Evolutionary conservation across 306 rosid species (phyloP).

Genomic region (Dryas drummondii): DNA sequence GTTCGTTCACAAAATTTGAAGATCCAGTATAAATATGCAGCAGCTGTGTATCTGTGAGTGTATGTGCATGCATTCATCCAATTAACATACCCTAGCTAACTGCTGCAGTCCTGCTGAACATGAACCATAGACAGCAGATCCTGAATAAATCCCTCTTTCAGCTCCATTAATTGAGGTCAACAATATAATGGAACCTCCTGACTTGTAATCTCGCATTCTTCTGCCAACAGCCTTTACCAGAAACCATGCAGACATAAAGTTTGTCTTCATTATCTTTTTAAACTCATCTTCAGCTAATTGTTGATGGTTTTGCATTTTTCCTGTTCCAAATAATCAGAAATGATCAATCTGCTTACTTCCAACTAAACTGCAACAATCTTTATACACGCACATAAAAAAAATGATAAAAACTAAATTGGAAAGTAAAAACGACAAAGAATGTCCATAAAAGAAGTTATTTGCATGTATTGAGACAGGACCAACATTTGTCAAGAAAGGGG

Average conservation of each 20-base stretch:
- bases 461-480: neutral
- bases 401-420: neutral
- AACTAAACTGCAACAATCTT: neutral
- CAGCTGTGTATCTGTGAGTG: neutral
- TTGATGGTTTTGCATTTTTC: conserved; percentile 56
- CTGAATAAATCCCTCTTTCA: conserved; percentile 73
- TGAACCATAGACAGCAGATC: conserved; percentile 72
- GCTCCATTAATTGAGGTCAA: conserved; percentile 63
- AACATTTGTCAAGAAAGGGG: neutral
- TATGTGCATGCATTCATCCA: neutral
- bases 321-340: conserved; percentile 44
- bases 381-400: conserved; percentile 9
- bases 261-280: conserved; percentile 57
- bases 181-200: conserved; percentile 78
- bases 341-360: conserved; percentile 2
- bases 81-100: conserved; percentile 60
- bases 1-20: too few relatives aligned
- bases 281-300: conserved; percentile 59
- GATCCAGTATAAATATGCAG: neutral
- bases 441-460: neutral
- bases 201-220: conserved; percentile 62
- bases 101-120: conserved; percentile 71
- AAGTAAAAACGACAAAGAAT: neutral
- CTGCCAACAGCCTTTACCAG: conserved; percentile 68
- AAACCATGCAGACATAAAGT: conserved; percentile 75